A percentile compares a stretch with the other conserved stretches of the same genome.
These are phyloP conservation scores for Yarrowia sp. DNA, from an alignment of 805 yeast species.

Conservation along the genomic window DNA sequence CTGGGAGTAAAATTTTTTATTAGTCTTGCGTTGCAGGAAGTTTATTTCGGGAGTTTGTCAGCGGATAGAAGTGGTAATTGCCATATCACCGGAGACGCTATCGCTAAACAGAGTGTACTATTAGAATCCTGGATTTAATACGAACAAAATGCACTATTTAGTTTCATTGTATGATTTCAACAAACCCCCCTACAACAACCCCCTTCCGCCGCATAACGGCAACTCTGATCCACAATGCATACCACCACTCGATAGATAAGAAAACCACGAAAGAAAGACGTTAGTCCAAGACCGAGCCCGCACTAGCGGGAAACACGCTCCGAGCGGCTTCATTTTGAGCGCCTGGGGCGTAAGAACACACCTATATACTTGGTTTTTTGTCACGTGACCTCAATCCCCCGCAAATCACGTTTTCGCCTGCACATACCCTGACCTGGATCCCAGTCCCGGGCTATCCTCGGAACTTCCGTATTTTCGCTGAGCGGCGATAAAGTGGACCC, in stretches of 20 bases:
- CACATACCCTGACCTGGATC: background rate
- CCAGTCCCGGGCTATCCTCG: conserved; percentile 12
- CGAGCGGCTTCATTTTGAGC: background rate
- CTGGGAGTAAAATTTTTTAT: conserved; percentile 19
- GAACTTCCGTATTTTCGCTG: background rate
- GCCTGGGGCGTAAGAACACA: background rate
- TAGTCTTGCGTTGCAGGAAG: background rate
- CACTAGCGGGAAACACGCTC: background rate
- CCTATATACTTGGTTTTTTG: background rate
- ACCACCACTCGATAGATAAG: too few relatives aligned
- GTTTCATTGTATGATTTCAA: too few relatives aligned
- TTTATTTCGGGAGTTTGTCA: background rate
- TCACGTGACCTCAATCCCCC: background rate
- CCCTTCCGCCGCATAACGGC: too few relatives aligned
- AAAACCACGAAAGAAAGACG: background rate
- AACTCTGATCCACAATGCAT: too few relatives aligned
- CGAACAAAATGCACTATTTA: too few relatives aligned
- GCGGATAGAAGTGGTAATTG: too few relatives aligned
- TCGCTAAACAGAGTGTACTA: too few relatives aligned
- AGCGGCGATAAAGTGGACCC: too few relatives aligned
- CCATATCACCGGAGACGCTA: too few relatives aligned
- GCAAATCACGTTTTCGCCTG: background rate
- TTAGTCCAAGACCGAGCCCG: too few relatives aligned
- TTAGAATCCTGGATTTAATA: too few relatives aligned
- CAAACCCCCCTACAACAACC: too few relatives aligned